Conservation (phyloP, 1,284 basidiomycete species). For the Melanopsichium pennsylvanicum region DNA sequence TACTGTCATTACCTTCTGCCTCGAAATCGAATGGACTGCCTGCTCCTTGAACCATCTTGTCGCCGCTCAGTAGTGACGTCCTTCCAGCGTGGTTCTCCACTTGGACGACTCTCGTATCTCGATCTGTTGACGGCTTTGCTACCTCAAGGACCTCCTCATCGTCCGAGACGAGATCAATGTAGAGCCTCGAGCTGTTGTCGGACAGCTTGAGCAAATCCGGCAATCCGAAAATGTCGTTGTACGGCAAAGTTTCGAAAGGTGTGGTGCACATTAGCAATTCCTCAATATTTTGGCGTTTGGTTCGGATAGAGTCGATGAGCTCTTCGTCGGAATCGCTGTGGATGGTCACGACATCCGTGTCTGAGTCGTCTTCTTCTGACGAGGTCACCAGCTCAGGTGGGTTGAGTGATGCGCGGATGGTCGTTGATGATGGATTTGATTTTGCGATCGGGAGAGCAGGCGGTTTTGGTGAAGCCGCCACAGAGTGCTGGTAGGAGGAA, state of each 20-base stretch:
- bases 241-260: slow-evolving; percentile 39
- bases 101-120: no score
- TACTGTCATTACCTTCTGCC: slow-evolving; percentile 10
- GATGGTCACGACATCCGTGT: slow-evolving; percentile 24
- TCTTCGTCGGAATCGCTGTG: slow-evolving; percentile 42
- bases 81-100: no score
- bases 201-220: slow-evolving; percentile 28
- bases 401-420: background rate
- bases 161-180: slow-evolving; percentile 37
- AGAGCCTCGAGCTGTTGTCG: slow-evolving; percentile 20
- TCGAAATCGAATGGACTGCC: no score
- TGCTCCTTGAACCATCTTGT: no score
- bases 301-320: slow-evolving; percentile 20
- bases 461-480: background rate
- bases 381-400: slow-evolving; percentile 4
- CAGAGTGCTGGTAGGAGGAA: background rate
- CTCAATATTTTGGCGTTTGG: slow-evolving; percentile 40
- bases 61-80: no score
- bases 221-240: slow-evolving; percentile 41
- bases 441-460: background rate
- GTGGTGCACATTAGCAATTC: slow-evolving; percentile 30
- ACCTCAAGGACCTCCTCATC: slow-evolving; percentile 11
- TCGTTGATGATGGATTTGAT: background rate
- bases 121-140: no score
- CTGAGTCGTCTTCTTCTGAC: slow-evolving; percentile 27